Evolutionary conservation across 2,329 filamentous ascomycete species (phyloP).

Genomic region (Pyrenophora seminiperda): DNA sequence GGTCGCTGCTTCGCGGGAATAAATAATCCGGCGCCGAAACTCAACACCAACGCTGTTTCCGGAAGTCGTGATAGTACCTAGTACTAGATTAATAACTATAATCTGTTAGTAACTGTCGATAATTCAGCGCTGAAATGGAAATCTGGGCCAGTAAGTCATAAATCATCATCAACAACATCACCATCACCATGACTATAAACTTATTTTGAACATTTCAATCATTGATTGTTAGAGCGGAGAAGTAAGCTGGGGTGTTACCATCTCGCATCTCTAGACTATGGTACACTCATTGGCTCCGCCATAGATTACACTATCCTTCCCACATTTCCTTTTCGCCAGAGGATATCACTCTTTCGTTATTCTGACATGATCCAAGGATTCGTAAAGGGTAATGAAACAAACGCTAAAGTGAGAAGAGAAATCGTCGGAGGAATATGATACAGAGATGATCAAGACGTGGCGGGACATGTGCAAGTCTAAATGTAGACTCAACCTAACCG

Average conservation of each 20-base stretch:
- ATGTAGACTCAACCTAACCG: constrained; percentile 32
- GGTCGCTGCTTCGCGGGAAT: no score
- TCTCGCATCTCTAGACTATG: constrained; percentile 39
- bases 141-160: no score
- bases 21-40: no score
- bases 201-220: constrained; percentile 18
- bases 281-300: constrained; percentile 31
- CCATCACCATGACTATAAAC: no score
- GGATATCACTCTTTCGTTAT: constrained; percentile 31
- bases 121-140: no score
- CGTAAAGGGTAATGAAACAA: constrained; percentile 40
- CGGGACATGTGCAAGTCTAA: constrained; percentile 44
- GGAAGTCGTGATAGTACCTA: no score
- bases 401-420: constrained; percentile 37
- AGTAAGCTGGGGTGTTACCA: constrained; percentile 36
- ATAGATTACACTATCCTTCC: constrained; percentile 27
- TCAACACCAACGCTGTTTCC: no score
- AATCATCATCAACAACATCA: no score
- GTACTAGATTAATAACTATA: no score
- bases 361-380: constrained; percentile 27
- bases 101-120: no score
- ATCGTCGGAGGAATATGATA: constrained; percentile 42
- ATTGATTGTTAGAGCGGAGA: constrained; percentile 38
- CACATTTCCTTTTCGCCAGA: constrained; percentile 25
- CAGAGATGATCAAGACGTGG: constrained; percentile 34